A percentile compares a stretch with the other conserved stretches of the same genome.
These are phyloP conservation scores for Corylus heterophylla DNA, from an alignment of 306 rosid genomes.

Conservation along the genomic window DNA sequence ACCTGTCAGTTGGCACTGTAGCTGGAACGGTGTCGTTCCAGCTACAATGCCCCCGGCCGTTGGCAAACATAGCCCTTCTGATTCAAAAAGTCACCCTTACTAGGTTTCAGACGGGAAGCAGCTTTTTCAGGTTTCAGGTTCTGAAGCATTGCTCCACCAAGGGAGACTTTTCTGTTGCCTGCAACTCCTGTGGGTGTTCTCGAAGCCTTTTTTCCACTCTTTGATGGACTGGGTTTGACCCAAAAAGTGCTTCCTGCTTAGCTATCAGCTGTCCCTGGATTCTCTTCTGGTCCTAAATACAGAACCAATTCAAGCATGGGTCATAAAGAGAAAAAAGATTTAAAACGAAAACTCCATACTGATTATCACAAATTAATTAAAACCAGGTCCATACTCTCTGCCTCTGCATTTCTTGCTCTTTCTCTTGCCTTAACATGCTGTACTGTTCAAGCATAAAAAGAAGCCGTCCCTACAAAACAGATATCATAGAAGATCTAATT, in stretches of 20 bases:
- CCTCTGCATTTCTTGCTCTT: slow-evolving; percentile 68
- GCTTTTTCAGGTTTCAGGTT: slow-evolving; percentile 43
- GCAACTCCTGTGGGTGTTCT: slow-evolving; percentile 42
- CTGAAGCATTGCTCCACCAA: slow-evolving; percentile 57
- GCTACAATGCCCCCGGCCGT: too few relatives aligned
- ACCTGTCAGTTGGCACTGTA: too few relatives aligned
- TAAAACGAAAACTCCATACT: background rate
- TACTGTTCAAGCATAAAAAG: slow-evolving; percentile 63
- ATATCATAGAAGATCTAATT: slow-evolving; percentile 9
- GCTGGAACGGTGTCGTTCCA: too few relatives aligned
- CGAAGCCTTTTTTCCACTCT: slow-evolving; percentile 34
- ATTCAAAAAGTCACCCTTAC: slow-evolving; percentile 32
- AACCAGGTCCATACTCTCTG: slow-evolving; percentile 47
- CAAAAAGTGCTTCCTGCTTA: slow-evolving; percentile 62
- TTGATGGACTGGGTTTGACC: slow-evolving; percentile 48
- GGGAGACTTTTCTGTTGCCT: slow-evolving; percentile 44
- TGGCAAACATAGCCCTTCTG: slow-evolving; percentile 17
- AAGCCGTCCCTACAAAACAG: slow-evolving; percentile 47
- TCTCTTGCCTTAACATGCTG: slow-evolving; percentile 55
- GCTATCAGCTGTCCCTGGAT: slow-evolving; percentile 45
- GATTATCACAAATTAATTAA: background rate
- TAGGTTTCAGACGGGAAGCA: slow-evolving; percentile 38
- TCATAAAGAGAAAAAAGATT: background rate
- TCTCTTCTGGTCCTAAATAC: slow-evolving; percentile 43
- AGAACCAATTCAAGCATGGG: slow-evolving; percentile 1